Conservation (phyloP, 2,329 filamentous ascomycete genomes). For the Fusarium sp. region DNA sequence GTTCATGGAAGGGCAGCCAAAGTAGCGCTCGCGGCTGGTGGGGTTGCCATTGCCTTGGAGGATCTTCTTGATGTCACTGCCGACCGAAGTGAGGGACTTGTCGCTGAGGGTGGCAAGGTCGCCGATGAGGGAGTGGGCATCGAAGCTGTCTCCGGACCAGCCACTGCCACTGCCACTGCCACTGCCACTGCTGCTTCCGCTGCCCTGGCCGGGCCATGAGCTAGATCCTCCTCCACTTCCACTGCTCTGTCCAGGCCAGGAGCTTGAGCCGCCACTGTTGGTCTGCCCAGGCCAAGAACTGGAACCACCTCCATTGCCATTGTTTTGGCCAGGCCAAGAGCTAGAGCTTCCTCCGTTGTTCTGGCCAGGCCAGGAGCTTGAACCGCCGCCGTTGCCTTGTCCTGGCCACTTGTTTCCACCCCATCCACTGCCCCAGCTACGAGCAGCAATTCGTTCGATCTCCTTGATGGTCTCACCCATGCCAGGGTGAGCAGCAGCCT, state of each 20-base stretch:
- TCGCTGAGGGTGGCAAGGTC: constrained; percentile 50
- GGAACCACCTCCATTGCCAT: neutral
- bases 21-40: constrained; percentile 40
- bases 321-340: neutral
- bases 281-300: neutral
- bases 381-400: neutral
- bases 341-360: neutral
- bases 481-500: constrained; percentile 32
- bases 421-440: constrained; percentile 26
- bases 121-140: constrained; percentile 49
- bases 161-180: neutral
- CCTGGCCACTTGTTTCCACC: constrained; percentile 12
- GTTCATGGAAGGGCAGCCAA: constrained; percentile 39
- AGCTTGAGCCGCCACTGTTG: neutral
- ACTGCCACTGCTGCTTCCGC: no score
- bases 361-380: neutral
- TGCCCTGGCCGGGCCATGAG: neutral
- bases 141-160: constrained; percentile 27
- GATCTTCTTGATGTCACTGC: constrained; percentile 52
- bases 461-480: constrained; percentile 40
- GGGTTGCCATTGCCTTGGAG: constrained; percentile 47
- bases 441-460: constrained; percentile 32
- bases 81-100: constrained; percentile 48
- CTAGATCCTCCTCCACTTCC: neutral
- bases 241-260: neutral